Percentiles rank a stretch among this genome's conserved stretches.
phyloP scores from a whole-genome alignment of 2,329 filamentous ascomycete genomes.

The Trichoderma sp. region DNA sequence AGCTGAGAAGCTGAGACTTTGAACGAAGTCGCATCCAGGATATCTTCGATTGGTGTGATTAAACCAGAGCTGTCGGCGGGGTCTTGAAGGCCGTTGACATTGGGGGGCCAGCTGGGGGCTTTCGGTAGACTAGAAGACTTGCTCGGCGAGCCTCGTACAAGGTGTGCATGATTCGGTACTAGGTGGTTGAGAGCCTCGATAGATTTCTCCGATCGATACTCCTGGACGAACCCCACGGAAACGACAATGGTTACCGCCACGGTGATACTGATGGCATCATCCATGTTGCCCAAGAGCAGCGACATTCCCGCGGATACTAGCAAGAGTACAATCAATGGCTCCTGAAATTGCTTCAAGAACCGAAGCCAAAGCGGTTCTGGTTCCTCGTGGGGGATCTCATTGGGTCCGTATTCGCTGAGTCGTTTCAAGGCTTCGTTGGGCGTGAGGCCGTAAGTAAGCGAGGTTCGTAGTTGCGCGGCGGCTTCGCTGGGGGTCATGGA shows the following conservation, averaged over 20 bases:
- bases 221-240: constrained; percentile 91
- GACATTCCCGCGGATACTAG: constrained; percentile 86
- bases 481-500: constrained; percentile 75
- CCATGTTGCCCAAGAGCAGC: constrained; percentile 85
- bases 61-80: constrained; percentile 44
- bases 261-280: constrained; percentile 93
- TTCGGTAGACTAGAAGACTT: constrained; percentile 35
- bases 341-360: constrained; percentile 95
- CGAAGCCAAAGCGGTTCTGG: constrained; percentile 93
- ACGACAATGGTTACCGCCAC: constrained; percentile 97
- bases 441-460: constrained; percentile 77
- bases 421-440: constrained; percentile 77
- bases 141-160: constrained; percentile 65
- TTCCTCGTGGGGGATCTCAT: constrained; percentile 91
- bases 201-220: constrained; percentile 96
- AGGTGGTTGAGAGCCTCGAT: constrained; percentile 91
- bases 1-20: constrained; percentile 85
- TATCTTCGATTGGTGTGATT: constrained; percentile 59
- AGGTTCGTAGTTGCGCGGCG: constrained; percentile 74
- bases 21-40: constrained; percentile 69
- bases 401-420: constrained; percentile 78
- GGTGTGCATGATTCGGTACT: constrained; percentile 91
- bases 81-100: constrained; percentile 45
- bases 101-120: constrained; percentile 49
- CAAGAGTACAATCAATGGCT: constrained; percentile 89